phyloP scores from a whole-genome alignment of 345 rosid genomes.

The Clarkia xantiana region DNA sequence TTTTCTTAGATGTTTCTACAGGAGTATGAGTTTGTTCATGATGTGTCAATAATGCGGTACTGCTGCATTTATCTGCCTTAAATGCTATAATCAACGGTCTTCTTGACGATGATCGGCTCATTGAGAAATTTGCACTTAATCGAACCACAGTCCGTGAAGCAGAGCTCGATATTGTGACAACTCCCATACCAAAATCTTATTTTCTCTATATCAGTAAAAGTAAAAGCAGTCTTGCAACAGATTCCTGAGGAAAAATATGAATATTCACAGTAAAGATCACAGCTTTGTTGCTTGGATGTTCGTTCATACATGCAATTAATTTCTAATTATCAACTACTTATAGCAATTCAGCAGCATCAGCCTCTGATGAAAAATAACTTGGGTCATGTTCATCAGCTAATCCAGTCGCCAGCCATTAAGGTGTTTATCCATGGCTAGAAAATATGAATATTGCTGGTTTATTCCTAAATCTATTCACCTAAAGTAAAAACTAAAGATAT shows the following conservation, averaged over 20 bases:
- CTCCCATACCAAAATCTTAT: slow-evolving; percentile 56
- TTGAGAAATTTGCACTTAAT: slow-evolving; percentile 27
- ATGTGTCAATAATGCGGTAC: slow-evolving; percentile 32
- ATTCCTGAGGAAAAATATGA: not conserved
- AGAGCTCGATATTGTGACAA: slow-evolving; percentile 70
- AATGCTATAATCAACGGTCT: slow-evolving; percentile 58
- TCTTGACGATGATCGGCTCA: slow-evolving; percentile 20
- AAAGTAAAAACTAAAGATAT: no score
- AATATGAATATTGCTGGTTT: no score
- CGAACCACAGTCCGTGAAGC: slow-evolving; percentile 60
- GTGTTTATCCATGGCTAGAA: no score
- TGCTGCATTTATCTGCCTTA: slow-evolving; percentile 41
- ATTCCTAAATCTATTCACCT: no score
- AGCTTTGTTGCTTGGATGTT: not conserved
- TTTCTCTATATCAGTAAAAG: not conserved
- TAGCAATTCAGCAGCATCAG: no score
- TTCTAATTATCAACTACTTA: no score
- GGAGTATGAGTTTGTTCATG: slow-evolving; percentile 34
- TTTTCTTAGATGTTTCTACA: slow-evolving; percentile 27
- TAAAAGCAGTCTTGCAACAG: not conserved
- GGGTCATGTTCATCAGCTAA: no score
- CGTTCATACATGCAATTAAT: no score
- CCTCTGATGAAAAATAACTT: no score
- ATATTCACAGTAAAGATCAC: not conserved
- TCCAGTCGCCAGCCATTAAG: no score